phyloP scores from a whole-genome alignment of 163 green algal species.

The Volvox carteri region DNA sequence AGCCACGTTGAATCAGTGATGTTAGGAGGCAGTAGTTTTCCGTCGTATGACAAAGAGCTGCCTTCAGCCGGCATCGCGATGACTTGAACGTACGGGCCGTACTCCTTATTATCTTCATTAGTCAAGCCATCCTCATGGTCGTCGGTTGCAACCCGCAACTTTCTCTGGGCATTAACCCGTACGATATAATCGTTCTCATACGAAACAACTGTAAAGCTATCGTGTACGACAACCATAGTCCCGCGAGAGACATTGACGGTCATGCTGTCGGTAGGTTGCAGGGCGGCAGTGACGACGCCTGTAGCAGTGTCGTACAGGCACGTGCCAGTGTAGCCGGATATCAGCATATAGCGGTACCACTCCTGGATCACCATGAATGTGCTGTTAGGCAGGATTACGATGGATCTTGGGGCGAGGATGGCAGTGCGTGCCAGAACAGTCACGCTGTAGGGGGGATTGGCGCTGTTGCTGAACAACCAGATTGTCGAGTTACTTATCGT shows the following conservation, averaged over 20 bases:
- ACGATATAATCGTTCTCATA: no score
- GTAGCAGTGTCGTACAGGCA: conserved; percentile 21
- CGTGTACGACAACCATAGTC: background rate
- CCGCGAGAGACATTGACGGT: background rate
- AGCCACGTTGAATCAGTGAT: no score
- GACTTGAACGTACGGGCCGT: background rate
- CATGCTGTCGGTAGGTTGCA: background rate
- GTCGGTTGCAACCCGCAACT: no score
- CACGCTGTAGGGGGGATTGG: background rate
- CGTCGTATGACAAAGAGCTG: no score
- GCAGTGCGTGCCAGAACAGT: background rate
- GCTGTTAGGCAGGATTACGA: background rate
- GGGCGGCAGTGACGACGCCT: no score
- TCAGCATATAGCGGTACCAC: conserved; percentile 25
- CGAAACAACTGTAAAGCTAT: background rate
- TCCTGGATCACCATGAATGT: background rate
- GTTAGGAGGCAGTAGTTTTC: no score
- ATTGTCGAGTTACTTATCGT: background rate
- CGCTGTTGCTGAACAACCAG: conserved; percentile 1
- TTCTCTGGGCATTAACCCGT: no score
- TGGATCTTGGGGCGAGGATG: background rate
- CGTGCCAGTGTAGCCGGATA: background rate
- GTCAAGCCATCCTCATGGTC: no score
- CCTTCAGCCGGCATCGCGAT: background rate
- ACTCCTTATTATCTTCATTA: no score